Conservation (phyloP, 2,329 filamentous ascomycete species). For the Rutstroemia sydowiana region DNA sequence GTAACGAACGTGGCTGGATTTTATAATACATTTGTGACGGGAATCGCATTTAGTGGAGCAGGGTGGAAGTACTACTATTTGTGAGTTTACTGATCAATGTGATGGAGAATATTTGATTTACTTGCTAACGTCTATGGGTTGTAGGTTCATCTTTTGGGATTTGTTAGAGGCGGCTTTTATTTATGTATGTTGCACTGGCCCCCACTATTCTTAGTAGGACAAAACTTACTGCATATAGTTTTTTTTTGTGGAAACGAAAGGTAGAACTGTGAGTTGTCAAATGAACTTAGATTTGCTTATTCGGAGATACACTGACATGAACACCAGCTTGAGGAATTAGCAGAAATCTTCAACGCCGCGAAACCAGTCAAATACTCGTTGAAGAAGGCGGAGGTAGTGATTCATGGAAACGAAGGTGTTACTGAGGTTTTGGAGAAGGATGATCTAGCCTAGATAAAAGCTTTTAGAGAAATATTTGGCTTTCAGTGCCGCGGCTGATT, state of each 20-base stretch:
- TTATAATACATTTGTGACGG: conserved; percentile 9
- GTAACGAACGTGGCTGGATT: conserved; percentile 6
- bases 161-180: conserved; percentile 2
- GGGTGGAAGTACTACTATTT: conserved; percentile 9
- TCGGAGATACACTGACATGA: not conserved
- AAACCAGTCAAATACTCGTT: conserved; percentile 6
- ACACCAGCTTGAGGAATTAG: conserved; percentile 4
- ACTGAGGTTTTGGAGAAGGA: not conserved
- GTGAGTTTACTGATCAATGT: not conserved
- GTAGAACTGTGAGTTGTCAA: not conserved
- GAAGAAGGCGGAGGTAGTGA: not conserved
- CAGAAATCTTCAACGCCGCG: conserved; percentile 1
- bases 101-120: not conserved
- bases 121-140: not conserved
- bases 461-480: not conserved
- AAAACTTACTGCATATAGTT: not conserved
- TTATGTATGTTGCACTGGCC: not conserved
- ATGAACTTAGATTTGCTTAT: no score
- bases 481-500: not conserved
- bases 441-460: not conserved
- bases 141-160: conserved; percentile 7
- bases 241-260: conserved; percentile 8
- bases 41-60: conserved; percentile 1
- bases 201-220: not conserved
- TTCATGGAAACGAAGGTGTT: not conserved